Conservation (phyloP, 768 basidiomycete species). For the Termitomyces sp. region DNA sequence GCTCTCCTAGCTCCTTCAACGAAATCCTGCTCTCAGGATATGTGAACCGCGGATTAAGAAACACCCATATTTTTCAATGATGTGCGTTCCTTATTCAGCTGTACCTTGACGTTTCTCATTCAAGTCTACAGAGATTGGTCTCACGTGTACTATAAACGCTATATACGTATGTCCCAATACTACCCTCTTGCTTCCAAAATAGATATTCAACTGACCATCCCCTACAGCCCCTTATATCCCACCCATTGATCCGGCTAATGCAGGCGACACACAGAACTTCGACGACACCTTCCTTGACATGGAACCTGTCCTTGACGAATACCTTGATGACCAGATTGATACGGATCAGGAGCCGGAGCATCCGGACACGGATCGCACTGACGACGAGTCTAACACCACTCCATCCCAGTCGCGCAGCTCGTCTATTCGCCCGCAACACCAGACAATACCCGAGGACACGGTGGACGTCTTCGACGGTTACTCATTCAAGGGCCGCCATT, state of each 20-base stretch:
- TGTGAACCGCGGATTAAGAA: constrained; percentile 91
- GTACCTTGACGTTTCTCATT: constrained; percentile 9
- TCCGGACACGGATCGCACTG: constrained; percentile 66
- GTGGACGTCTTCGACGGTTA: constrained; percentile 91
- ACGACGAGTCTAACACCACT: constrained; percentile 73
- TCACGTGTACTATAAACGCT: constrained; percentile 91
- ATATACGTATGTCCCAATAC: constrained; percentile 68
- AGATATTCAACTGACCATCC: constrained; percentile 1
- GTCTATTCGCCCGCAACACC: constrained; percentile 43
- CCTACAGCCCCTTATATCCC: constrained; percentile 84
- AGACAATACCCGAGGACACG: constrained; percentile 38
- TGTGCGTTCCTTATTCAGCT: constrained; percentile 42
- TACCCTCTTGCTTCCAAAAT: constrained; percentile 4
- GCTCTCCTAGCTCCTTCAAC: constrained; percentile 71
- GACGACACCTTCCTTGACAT: constrained; percentile 96
- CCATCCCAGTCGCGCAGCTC: constrained; percentile 78
- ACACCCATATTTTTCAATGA: constrained; percentile 94
- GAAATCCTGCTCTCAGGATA: constrained; percentile 86
- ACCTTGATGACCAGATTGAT: constrained; percentile 56
- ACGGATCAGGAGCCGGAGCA: constrained; percentile 66
- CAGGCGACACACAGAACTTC: constrained; percentile 96
- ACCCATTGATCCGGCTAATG: constrained; percentile 85
- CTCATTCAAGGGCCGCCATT: constrained; percentile 85
- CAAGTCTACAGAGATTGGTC: constrained; percentile 71
- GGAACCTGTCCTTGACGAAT: constrained; percentile 85